Evolutionary conservation across 2,329 filamentous ascomycete species (phyloP).

Genomic region (Verruconis gallopava): DNA sequence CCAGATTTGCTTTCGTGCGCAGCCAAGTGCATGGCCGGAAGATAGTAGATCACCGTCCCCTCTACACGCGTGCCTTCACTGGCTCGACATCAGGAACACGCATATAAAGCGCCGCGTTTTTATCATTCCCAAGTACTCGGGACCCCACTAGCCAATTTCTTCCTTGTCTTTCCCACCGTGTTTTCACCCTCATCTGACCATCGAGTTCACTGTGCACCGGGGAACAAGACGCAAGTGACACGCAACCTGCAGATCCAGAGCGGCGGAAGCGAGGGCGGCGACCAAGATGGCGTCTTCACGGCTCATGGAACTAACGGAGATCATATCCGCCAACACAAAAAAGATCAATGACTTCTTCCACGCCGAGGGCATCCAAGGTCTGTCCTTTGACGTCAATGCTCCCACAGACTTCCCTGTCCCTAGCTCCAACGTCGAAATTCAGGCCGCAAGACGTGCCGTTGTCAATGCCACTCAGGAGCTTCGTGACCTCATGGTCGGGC

Average conservation of each 20-base stretch:
- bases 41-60: neutral
- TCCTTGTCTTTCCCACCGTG: too few relatives aligned
- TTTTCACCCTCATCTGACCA: too few relatives aligned
- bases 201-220: too few relatives aligned
- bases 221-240: neutral
- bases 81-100: neutral
- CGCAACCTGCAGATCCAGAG: neutral
- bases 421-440: constrained; percentile 11
- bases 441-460: constrained; percentile 12
- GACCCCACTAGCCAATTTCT: too few relatives aligned
- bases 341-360: constrained; percentile 13
- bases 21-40: neutral
- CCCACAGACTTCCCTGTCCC: constrained; percentile 14
- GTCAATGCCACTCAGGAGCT: constrained; percentile 16
- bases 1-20: neutral
- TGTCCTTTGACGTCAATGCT: constrained; percentile 13
- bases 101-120: neutral
- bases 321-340: constrained; percentile 13
- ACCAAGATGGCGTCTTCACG: constrained; percentile 5
- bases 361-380: constrained; percentile 10
- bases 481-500: constrained; percentile 15
- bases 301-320: constrained; percentile 11
- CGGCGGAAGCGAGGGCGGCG: neutral
- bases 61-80: neutral
- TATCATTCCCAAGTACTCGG: neutral